phyloP scores from a whole-genome alignment of 2,329 filamentous ascomycete species.

The Mycocentrospora acerina region DNA sequence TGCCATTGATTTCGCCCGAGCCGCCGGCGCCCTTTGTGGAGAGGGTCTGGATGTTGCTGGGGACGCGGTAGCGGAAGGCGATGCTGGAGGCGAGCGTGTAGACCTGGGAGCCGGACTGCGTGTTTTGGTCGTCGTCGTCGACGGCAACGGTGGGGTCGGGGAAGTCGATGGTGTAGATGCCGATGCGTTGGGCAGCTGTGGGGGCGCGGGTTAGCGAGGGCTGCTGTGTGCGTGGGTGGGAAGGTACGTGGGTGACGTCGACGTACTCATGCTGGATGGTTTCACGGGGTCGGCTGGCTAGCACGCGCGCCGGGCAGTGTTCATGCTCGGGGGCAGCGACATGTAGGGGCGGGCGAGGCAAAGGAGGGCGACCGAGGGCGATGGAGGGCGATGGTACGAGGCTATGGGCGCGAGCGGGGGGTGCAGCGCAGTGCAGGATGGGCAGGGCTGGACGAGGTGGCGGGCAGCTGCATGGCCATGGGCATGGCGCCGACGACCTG shows the following conservation, averaged over 20 bases:
- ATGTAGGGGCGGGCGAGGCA: not conserved
- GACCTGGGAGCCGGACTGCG: too few relatives aligned
- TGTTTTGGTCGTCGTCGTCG: slow-evolving; percentile 33
- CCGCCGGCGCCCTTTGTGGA: slow-evolving; percentile 65
- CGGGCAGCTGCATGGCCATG: too few relatives aligned
- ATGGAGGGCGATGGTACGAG: not conserved
- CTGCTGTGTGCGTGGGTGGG: slow-evolving; percentile 1
- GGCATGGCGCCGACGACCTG: too few relatives aligned
- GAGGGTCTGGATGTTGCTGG: slow-evolving; percentile 70
- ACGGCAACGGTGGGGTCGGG: slow-evolving; percentile 33
- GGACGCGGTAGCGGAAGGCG: slow-evolving; percentile 42
- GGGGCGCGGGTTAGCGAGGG: slow-evolving; percentile 11
- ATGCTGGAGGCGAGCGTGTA: slow-evolving; percentile 29
- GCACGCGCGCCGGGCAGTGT: slow-evolving; percentile 7
- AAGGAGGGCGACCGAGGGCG: not conserved
- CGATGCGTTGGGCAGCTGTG: slow-evolving; percentile 38
- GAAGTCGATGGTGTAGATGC: slow-evolving; percentile 40
- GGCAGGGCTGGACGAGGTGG: too few relatives aligned
- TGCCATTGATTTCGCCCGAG: slow-evolving; percentile 68
- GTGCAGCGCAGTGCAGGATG: not conserved
- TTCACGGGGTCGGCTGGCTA: slow-evolving; percentile 12
- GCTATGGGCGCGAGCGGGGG: not conserved
- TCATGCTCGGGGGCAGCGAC: slow-evolving; percentile 19
- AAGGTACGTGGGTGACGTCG: slow-evolving; percentile 5
- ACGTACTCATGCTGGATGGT: slow-evolving; percentile 41